Conservation (phyloP, 2,329 filamentous ascomycete species). For the Phialophora macrospora region DNA sequence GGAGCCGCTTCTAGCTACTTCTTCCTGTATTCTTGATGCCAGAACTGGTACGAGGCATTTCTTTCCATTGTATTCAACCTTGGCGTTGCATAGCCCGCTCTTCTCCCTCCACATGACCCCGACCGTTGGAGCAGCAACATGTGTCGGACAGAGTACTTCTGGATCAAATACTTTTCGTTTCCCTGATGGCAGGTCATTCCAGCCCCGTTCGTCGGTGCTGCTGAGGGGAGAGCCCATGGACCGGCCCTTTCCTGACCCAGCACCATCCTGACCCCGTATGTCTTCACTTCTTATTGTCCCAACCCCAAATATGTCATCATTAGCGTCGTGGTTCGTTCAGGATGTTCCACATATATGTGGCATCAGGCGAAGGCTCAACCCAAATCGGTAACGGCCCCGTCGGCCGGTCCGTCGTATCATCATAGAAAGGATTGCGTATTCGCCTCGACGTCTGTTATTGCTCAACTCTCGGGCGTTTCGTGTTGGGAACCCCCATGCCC, state of each 20-base stretch:
- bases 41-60: neutral
- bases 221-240: neutral
- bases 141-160: neutral
- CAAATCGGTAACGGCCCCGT: neutral
- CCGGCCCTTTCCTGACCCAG: neutral
- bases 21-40: neutral
- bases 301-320: slow-evolving; percentile 8
- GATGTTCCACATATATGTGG: slow-evolving; percentile 27
- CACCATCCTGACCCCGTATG: neutral
- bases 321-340: slow-evolving; percentile 8
- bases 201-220: neutral
- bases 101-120: neutral
- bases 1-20: neutral
- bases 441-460: slow-evolving; percentile 8
- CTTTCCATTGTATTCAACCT: neutral
- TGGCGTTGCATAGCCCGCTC: neutral
- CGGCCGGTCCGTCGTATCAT: neutral
- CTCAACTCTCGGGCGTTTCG: slow-evolving; percentile 34
- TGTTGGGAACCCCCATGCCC: slow-evolving; percentile 29
- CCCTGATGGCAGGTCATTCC: neutral
- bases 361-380: slow-evolving; percentile 12
- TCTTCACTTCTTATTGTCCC: slow-evolving; percentile 7
- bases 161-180: neutral
- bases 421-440: neutral
- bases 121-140: neutral